phyloP scores from a whole-genome alignment of 169 alveolate species.

The Cryptosporidium sp. region DNA sequence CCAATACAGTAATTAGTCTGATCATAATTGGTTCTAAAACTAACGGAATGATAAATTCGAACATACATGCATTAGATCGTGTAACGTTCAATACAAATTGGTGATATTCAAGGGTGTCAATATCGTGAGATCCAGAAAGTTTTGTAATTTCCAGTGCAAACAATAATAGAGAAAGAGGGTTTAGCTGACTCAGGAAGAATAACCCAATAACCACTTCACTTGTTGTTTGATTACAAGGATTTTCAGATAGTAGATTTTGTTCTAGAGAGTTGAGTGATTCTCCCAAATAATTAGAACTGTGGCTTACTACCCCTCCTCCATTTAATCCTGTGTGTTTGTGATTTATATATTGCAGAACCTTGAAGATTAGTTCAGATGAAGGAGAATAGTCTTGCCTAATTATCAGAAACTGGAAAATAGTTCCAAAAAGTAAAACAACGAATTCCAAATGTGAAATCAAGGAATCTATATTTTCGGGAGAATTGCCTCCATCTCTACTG shows the following conservation, averaged over 20 bases:
- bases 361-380: constrained; percentile 6
- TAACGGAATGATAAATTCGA: constrained; percentile 54
- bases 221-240: constrained; percentile 44
- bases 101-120: constrained; percentile 5
- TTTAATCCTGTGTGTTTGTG: neutral
- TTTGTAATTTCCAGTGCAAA: constrained; percentile 20
- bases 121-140: constrained; percentile 5
- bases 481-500: neutral
- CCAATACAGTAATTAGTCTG: constrained; percentile 35
- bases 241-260: constrained; percentile 7
- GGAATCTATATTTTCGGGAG: neutral
- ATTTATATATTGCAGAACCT: neutral
- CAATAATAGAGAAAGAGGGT: constrained; percentile 27
- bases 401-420: constrained; percentile 57
- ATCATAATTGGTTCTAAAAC: constrained; percentile 59
- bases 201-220: constrained; percentile 34
- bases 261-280: constrained; percentile 16
- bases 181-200: constrained; percentile 20
- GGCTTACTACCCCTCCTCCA: neutral
- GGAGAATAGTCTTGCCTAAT: constrained; percentile 63
- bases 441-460: constrained; percentile 30
- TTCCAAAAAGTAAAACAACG: constrained; percentile 40
- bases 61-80: constrained; percentile 44
- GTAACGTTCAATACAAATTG: constrained; percentile 6
- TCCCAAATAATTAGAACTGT: neutral